Evolutionary conservation across 192 early-diverging fungal genomes (phyloP).

Genomic region (Lunasporangiospora selenospora): DNA sequence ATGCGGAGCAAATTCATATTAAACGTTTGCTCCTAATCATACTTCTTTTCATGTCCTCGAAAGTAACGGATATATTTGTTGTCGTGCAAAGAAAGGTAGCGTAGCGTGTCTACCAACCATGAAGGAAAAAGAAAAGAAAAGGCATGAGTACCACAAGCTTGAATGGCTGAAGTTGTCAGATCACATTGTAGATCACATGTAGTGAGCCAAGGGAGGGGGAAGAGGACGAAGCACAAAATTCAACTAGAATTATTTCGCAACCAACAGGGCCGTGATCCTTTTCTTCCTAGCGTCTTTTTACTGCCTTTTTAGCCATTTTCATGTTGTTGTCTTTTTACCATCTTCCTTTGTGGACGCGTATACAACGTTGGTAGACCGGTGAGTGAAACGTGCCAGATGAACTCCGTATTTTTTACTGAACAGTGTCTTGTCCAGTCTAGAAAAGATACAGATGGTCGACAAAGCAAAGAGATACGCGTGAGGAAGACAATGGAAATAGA

Average conservation of each 20-base stretch:
- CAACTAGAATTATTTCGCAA: no score
- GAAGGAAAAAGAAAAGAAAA: background rate
- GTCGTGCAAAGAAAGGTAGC: conserved; percentile 94
- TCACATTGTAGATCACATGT: no score
- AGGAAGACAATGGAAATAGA: background rate
- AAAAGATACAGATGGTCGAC: background rate
- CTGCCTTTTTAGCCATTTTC: no score
- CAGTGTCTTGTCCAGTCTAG: conserved; percentile 70
- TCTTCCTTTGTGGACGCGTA: conserved; percentile 96
- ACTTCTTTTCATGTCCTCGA: conserved; percentile 80
- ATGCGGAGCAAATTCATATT: background rate
- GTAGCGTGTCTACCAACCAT: conserved; percentile 73
- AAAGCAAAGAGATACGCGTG: background rate
- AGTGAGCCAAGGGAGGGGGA: no score
- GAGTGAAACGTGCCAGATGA: conserved; percentile 86
- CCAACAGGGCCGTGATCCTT: no score
- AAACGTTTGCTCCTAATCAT: conserved; percentile 3
- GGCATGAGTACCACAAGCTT: conserved; percentile 1
- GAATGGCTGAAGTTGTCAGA: conserved; percentile 1
- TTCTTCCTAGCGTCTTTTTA: no score
- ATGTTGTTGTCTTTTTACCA: no score
- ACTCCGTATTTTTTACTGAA: conserved; percentile 98
- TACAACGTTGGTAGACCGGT: conserved; percentile 76
- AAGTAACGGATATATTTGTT: conserved; percentile 97
- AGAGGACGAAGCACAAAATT: background rate